Evolutionary conservation across 116 monocot genomes (phyloP).

Genomic region (Trichopus zeylanicus): DNA sequence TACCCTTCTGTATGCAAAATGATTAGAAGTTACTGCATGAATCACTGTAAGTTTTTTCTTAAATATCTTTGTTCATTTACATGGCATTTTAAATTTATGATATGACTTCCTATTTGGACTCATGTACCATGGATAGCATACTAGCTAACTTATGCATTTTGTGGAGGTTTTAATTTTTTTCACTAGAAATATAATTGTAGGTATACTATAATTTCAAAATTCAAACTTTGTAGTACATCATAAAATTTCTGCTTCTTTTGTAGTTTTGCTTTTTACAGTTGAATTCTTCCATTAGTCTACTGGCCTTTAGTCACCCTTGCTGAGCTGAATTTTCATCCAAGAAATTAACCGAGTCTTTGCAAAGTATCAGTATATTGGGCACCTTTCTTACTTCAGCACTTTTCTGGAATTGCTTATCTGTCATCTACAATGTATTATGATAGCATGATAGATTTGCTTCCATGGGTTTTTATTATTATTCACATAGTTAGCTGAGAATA

Average conservation of each 20-base stretch:
- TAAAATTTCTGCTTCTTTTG: too few species aligned
- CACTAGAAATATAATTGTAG: neutral
- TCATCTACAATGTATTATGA: neutral
- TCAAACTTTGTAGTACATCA: too few species aligned
- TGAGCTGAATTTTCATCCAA: neutral
- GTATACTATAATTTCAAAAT: too few species aligned
- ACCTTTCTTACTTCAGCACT: neutral
- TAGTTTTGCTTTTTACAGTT: neutral
- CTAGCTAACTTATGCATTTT: neutral
- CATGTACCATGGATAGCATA: neutral
- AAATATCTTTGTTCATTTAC: neutral
- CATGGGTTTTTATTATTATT: neutral
- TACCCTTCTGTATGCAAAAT: constrained; percentile 93
- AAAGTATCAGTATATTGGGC: neutral
- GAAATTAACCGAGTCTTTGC: too few species aligned
- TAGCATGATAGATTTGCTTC: neutral
- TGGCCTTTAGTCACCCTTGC: neutral
- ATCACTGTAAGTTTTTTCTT: constrained; percentile 47
- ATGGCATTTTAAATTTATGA: too few species aligned
- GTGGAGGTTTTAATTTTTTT: neutral
- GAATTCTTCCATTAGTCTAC: too few species aligned
- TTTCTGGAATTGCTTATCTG: neutral
- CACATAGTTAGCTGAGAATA: neutral
- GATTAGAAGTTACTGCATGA: constrained; percentile 89
- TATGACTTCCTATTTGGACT: too few species aligned